These are phyloP conservation scores for Populus tomentosa DNA, from an alignment of 441 rosid genomes.

Conservation along the genomic window DNA sequence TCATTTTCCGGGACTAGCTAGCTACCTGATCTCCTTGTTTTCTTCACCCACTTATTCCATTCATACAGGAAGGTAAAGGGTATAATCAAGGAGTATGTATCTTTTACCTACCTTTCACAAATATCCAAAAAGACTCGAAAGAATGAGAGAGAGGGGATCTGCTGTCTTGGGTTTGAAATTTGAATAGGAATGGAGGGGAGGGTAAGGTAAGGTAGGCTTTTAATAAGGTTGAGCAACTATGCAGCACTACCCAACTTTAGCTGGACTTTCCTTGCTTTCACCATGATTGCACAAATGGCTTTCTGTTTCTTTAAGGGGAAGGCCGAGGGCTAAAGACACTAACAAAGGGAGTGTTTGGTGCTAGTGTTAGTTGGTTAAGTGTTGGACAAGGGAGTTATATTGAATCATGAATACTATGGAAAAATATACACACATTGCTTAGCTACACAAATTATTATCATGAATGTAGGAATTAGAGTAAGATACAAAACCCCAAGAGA, in stretches of 20 bases:
- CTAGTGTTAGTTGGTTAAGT: constrained; percentile 47
- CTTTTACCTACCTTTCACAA: constrained; percentile 1
- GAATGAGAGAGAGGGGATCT: background rate
- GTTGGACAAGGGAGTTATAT: constrained; percentile 36
- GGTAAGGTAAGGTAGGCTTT: background rate
- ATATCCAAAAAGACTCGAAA: background rate
- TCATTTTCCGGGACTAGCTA: constrained; percentile 28
- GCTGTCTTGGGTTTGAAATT: background rate
- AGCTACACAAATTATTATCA: background rate
- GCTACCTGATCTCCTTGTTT: background rate
- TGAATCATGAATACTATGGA: constrained; percentile 20
- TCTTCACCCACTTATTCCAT: constrained; percentile 1
- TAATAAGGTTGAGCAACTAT: background rate
- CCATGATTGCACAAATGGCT: constrained; percentile 29
- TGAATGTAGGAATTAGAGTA: background rate
- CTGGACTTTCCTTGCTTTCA: constrained; percentile 13
- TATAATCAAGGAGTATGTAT: background rate
- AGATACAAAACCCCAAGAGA: background rate
- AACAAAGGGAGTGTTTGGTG: constrained; percentile 30
- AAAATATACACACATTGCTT: constrained; percentile 4
- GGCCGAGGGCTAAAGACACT: constrained; percentile 20
- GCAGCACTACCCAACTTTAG: constrained; percentile 23
- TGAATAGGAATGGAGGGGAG: constrained; percentile 15
- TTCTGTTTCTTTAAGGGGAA: constrained; percentile 54
- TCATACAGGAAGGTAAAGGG: background rate